phyloP scores from a whole-genome alignment of 2,329 filamentous ascomycete genomes.

The Alternaria gansuensis region DNA sequence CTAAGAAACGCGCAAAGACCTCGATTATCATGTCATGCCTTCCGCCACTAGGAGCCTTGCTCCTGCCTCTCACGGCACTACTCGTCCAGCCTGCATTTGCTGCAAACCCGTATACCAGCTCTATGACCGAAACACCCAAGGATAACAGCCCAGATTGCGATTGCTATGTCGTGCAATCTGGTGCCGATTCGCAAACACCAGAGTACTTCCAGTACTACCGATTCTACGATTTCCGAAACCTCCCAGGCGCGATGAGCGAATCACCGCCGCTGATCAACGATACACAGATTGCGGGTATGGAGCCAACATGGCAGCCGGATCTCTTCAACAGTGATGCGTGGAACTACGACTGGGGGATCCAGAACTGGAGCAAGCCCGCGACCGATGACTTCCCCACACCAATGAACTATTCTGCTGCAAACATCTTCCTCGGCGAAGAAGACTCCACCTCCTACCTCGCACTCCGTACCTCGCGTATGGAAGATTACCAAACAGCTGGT shows the following conservation, averaged over 20 bases:
- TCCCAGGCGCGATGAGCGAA: conserved; percentile 42
- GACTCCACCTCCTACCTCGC: conserved; percentile 56
- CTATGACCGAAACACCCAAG: conserved; percentile 41
- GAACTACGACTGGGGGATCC: conserved; percentile 52
- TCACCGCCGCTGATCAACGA: conserved; percentile 41
- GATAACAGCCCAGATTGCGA: conserved; percentile 54
- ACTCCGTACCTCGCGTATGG: conserved; percentile 57
- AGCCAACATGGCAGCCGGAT: conserved; percentile 50
- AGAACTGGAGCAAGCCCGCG: conserved; percentile 57
- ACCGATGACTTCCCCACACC: conserved; percentile 51
- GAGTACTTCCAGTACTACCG: conserved; percentile 62
- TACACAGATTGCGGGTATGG: conserved; percentile 29
- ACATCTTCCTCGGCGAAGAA: conserved; percentile 57
- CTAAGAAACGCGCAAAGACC: neutral
- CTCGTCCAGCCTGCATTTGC: conserved; percentile 36
- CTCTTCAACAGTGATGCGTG: conserved; percentile 51
- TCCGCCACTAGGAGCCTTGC: conserved; percentile 30
- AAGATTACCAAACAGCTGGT: conserved; percentile 57
- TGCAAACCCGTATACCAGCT: conserved; percentile 40
- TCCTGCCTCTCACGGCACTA: conserved; percentile 38
- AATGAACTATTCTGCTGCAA: conserved; percentile 58
- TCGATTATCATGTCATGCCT: conserved; percentile 28
- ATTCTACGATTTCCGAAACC: conserved; percentile 62
- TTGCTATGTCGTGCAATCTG: conserved; percentile 59
- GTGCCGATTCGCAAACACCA: conserved; percentile 48